These are phyloP conservation scores for Combretum micranthum DNA, from an alignment of 345 rosid species.

Conservation along the genomic window DNA sequence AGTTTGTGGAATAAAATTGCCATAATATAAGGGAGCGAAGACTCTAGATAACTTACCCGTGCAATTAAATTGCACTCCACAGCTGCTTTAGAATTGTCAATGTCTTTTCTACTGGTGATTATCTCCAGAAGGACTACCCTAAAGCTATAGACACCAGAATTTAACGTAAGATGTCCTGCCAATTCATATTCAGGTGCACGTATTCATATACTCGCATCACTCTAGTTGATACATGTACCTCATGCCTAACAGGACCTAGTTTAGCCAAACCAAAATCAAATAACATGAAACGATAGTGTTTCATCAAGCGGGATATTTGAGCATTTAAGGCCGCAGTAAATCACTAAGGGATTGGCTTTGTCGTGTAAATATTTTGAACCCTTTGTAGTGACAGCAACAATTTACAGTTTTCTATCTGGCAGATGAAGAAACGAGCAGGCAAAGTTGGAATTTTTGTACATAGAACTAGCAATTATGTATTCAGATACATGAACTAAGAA, in stretches of 20 bases:
- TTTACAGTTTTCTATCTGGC: neutral
- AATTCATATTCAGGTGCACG: constrained; percentile 14
- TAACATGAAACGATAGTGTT: constrained; percentile 6
- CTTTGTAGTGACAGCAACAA: constrained; percentile 14
- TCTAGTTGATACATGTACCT: constrained; percentile 1
- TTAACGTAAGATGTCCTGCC: constrained; percentile 12
- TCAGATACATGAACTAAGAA: no score
- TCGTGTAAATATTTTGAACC: constrained; percentile 19
- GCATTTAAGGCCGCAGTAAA: constrained; percentile 15
- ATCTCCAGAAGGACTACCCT: constrained; percentile 17
- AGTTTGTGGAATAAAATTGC: no score
- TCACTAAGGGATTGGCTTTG: constrained; percentile 14
- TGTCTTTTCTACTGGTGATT: constrained; percentile 15
- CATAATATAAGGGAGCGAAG: no score
- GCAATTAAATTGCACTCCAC: constrained; percentile 16
- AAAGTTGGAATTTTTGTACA: no score
- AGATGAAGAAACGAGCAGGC: no score
- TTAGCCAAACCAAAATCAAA: constrained; percentile 14
- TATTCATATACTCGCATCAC: constrained; percentile 20
- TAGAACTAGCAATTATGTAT: no score
- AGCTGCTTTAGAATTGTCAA: no score
- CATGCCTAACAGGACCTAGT: constrained; percentile 14
- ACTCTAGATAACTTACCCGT: no score
- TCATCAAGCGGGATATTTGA: constrained; percentile 13
- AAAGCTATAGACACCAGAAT: constrained; percentile 18